Percentiles rank a stretch among this genome's conserved stretches.
phyloP scores from a whole-genome alignment of 2,329 filamentous ascomycete species.

The Fonsecaea monophora region DNA sequence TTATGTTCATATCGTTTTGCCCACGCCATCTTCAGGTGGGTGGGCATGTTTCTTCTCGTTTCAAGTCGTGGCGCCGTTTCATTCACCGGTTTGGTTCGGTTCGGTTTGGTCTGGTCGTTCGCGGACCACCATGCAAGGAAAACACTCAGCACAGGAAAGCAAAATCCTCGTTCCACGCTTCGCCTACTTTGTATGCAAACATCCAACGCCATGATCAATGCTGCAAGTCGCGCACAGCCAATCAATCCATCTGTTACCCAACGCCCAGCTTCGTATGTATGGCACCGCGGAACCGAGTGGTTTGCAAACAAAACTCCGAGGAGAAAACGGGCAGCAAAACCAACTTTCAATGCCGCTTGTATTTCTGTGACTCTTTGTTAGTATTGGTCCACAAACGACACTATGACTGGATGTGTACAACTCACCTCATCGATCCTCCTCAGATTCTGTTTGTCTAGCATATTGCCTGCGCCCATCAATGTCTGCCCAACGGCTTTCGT shows the following conservation, averaged over 20 bases:
- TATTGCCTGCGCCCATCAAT: slow-evolving; percentile 88
- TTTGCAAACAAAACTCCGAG: background rate
- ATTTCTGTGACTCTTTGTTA: slow-evolving; percentile 33
- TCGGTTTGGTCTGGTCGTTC: background rate
- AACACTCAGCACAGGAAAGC: slow-evolving; percentile 6
- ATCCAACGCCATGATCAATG: slow-evolving; percentile 13
- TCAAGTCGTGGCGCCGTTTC: slow-evolving; percentile 9
- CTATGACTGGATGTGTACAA: slow-evolving; percentile 41
- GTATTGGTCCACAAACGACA: background rate
- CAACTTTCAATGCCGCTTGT: slow-evolving; percentile 33
- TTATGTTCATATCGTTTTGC: slow-evolving; percentile 7
- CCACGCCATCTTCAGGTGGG: background rate
- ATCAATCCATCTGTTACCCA: background rate
- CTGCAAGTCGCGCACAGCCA: background rate
- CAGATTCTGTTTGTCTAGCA: slow-evolving; percentile 81
- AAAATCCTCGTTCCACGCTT: background rate
- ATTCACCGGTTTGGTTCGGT: background rate
- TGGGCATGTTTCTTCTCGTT: slow-evolving; percentile 7
- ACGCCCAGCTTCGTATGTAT: background rate
- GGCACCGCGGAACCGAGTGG: background rate
- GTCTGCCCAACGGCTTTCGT: slow-evolving; percentile 88
- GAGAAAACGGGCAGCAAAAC: background rate
- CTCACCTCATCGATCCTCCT: slow-evolving; percentile 87
- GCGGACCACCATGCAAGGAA: background rate
- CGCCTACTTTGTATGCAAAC: slow-evolving; percentile 14